These are phyloP conservation scores for Xylaria multiplex DNA, from an alignment of 2,329 filamentous ascomycete species.

Conservation along the genomic window DNA sequence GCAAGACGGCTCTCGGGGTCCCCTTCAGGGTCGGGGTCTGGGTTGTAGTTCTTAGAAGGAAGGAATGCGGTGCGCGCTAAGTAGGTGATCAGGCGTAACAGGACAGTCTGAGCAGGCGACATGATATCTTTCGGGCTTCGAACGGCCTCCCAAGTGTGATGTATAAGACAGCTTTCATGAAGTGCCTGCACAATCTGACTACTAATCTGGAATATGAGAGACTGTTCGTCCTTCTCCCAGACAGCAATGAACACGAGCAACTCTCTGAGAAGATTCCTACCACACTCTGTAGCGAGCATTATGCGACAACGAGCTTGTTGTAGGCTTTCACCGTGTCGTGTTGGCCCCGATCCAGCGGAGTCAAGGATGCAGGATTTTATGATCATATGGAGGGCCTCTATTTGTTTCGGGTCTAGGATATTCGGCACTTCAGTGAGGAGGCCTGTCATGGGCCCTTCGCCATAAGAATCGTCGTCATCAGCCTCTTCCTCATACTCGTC, in stretches of 20 bases:
- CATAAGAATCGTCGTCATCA: conserved; percentile 79
- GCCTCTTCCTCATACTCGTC: conserved; percentile 62
- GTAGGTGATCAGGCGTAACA: conserved; percentile 89
- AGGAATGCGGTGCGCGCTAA: conserved; percentile 76
- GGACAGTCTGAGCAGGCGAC: conserved; percentile 91
- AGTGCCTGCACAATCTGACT: conserved; percentile 95
- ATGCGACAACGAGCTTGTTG: conserved; percentile 92
- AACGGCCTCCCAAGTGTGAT: conserved; percentile 91
- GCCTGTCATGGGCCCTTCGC: conserved; percentile 81
- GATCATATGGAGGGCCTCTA: conserved; percentile 96
- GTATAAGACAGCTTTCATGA: conserved; percentile 86
- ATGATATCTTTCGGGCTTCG: conserved; percentile 95
- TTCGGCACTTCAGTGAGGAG: conserved; percentile 93
- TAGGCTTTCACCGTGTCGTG: conserved; percentile 78
- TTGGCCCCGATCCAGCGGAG: conserved; percentile 75
- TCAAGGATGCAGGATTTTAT: conserved; percentile 95
- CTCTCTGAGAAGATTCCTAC: conserved; percentile 87
- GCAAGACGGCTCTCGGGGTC: conserved; percentile 45
- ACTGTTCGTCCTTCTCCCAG: conserved; percentile 93
- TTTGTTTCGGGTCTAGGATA: conserved; percentile 92
- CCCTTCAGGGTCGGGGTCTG: conserved; percentile 41
- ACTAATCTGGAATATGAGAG: conserved; percentile 96
- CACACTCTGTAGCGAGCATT: conserved; percentile 87
- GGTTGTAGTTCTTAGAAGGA: conserved; percentile 52
- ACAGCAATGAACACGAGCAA: conserved; percentile 96